Evolutionary conservation across 345 rosid species (phyloP), one percentile per base, ranked within the genome.

Genomic region (Eucalyptus guilfoylei): DNA sequence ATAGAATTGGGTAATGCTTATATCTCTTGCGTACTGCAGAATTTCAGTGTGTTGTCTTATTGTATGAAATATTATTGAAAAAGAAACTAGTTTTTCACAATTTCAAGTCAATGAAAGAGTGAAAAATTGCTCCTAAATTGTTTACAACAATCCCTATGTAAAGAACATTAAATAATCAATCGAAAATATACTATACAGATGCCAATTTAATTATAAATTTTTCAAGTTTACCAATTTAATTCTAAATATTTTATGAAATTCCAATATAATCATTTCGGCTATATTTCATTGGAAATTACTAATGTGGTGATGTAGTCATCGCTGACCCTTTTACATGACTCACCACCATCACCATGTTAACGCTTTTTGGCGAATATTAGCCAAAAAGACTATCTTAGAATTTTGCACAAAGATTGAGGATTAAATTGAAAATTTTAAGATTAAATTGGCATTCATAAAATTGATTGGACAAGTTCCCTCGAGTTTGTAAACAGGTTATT

Each of bases 171-270:
- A 34, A 69, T 69, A 7, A 32, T 17, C 6, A 17, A 52, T 19
- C 10, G 2, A 52, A 34, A 69, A 34, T 1, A 1, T 5, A 34
- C 1, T 9, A 2, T 4, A 34, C 1, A 0, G 2, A 19, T 69
- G 13, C 2, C 23, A 16, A 17, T 69, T 19, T 23, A 69, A 10
- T 17, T 2, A 14, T n/a, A 69, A 69, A 34, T 0, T 34, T 69
- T 69, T 34, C 81, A 69, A 69, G 1, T 69, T 69, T 11, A 11
- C 0, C 4, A 69, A 69, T n/a, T 34, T 34, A 7, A 23, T 69
- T 5, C 0, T 34, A 69, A 34, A 17, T 3, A 0, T 67, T 34
- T 17, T 3, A 23, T 32, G 21, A 34, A 34, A 34, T 3, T 34
- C 5, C 81, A 69, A 17, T n/a, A 34, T 72, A 72, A 6, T 9